Percentiles rank a stretch among this genome's conserved stretches.
These are phyloP conservation scores for Phyllosticta ampelicida DNA, from an alignment of 2,329 filamentous ascomycete species.

Conservation along the genomic window DNA sequence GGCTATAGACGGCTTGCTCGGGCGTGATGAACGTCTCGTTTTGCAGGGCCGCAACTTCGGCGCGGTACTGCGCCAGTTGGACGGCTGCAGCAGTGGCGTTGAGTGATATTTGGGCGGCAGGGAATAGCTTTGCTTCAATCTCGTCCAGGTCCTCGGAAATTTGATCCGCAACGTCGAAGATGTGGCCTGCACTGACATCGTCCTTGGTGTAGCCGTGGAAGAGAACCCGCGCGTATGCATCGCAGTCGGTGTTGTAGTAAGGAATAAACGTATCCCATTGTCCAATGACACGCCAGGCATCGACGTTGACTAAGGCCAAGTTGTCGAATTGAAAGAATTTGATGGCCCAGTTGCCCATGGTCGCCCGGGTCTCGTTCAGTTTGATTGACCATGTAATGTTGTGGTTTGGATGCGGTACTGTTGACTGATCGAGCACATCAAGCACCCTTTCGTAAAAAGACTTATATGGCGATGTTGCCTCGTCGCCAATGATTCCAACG, in stretches of 20 bases:
- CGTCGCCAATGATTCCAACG: constrained; percentile 37
- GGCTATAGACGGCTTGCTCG: neutral
- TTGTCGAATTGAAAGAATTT: constrained; percentile 51
- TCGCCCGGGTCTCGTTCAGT: neutral
- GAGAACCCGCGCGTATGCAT: constrained; percentile 33
- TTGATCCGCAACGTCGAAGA: constrained; percentile 12
- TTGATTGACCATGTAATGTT: constrained; percentile 5
- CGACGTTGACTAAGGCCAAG: constrained; percentile 46
- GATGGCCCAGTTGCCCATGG: constrained; percentile 34
- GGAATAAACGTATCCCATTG: constrained; percentile 50
- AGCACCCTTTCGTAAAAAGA: constrained; percentile 22
- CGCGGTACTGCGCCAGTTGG: neutral
- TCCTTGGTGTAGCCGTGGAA: constrained; percentile 12
- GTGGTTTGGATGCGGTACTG: neutral
- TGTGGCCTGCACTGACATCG: constrained; percentile 10
- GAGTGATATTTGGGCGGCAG: neutral
- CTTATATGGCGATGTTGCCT: constrained; percentile 21
- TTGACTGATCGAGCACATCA: constrained; percentile 12
- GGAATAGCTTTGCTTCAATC: constrained; percentile 4
- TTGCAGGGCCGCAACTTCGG: neutral
- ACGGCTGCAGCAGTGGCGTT: neutral
- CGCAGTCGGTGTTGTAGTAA: constrained; percentile 46
- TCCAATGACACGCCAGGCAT: constrained; percentile 40
- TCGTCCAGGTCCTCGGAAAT: neutral
- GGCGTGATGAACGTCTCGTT: neutral